Evolutionary conservation across 768 basidiomycete species (phyloP).

Genomic region (Boletus bicolor): DNA sequence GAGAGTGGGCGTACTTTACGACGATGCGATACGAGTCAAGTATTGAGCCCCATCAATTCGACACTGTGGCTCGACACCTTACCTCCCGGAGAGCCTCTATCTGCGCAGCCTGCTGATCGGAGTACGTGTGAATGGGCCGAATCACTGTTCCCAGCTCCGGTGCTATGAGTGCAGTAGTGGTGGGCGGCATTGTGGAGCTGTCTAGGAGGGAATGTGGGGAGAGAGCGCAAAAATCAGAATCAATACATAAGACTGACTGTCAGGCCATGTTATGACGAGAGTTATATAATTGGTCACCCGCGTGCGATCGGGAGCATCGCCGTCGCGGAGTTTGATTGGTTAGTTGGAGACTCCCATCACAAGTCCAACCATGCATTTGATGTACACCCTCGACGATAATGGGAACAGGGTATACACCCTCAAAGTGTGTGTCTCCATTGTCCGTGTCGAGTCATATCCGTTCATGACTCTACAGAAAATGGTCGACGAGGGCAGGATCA

Average conservation of each 20-base stretch:
- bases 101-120: conserved; percentile 57
- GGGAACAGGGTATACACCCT: conserved; percentile 90
- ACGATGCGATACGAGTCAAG: not conserved
- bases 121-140: conserved; percentile 56
- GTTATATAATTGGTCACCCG: not conserved
- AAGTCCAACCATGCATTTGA: conserved; percentile 81
- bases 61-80: conserved; percentile 10
- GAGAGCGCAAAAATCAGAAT: not conserved
- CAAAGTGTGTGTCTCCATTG: conserved; percentile 55
- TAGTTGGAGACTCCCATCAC: too few species aligned
- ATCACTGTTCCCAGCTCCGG: conserved; percentile 55
- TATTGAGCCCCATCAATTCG: not conserved
- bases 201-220: not conserved
- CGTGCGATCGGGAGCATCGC: not conserved
- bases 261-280: not conserved
- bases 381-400: conserved; percentile 80
- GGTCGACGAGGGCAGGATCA: conserved; percentile 74
- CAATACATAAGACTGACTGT: not conserved
- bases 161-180: conserved; percentile 47
- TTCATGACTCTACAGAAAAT: conserved; percentile 60
- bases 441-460: not conserved
- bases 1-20: conserved; percentile 60
- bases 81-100: conserved; percentile 65
- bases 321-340: conserved; percentile 17
- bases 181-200: conserved; percentile 35